These are phyloP conservation scores for Rhodamnia rubescens DNA, from an alignment of 345 rosid genomes.

Conservation along the genomic window DNA sequence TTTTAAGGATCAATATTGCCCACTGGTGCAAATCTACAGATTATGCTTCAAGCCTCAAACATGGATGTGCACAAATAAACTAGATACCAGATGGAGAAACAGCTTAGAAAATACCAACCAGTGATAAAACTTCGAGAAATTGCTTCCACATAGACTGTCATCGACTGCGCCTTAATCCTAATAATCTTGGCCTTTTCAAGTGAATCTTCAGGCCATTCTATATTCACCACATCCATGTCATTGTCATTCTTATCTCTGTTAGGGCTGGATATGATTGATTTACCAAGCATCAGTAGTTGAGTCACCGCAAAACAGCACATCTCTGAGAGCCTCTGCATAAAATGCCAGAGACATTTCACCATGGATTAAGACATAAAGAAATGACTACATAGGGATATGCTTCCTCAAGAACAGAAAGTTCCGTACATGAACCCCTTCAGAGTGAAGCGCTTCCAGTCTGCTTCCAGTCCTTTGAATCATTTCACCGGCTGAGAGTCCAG, in stretches of 20 bases:
- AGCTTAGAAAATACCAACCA: constrained; percentile 30
- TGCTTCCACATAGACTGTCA: constrained; percentile 66
- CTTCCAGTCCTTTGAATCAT: constrained; percentile 73
- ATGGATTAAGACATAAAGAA: neutral
- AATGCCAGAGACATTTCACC: neutral
- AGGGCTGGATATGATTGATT: constrained; percentile 58
- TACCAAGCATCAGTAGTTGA: constrained; percentile 68
- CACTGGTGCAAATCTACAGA: neutral
- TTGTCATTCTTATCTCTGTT: constrained; percentile 58
- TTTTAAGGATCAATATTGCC: neutral
- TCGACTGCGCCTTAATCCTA: constrained; percentile 52
- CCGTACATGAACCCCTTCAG: constrained; percentile 94
- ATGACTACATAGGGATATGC: neutral
- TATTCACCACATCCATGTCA: constrained; percentile 32
- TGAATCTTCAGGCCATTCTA: constrained; percentile 92
- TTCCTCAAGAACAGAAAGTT: constrained; percentile 3
- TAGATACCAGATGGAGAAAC: neutral
- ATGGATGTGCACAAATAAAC: neutral
- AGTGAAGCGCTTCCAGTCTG: constrained; percentile 87
- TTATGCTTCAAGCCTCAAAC: neutral
- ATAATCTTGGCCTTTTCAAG: constrained; percentile 78
- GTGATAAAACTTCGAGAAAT: constrained; percentile 79
- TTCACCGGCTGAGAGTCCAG: constrained; percentile 53
- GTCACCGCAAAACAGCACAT: constrained; percentile 83
- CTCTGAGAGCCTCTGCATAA: constrained; percentile 86